Base-by-base conservation (phyloP, 1,139 yeast species). In the Magnusiomyces magnusii region DNA sequence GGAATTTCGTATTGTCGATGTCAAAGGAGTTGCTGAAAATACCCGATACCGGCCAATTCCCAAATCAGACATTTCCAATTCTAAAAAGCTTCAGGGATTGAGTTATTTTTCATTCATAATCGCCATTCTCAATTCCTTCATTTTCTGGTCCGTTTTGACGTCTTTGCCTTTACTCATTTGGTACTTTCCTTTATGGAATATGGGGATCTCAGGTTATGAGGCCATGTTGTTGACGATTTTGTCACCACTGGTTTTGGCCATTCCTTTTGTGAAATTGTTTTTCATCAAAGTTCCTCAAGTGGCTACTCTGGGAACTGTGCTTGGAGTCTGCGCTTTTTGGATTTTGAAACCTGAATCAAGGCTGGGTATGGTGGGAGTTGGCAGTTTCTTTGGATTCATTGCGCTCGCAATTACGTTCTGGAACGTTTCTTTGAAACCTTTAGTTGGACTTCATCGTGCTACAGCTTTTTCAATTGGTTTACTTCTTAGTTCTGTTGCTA, bases 151-250 rank as follows among this genome's bases (percentile, higher is more conserved):
- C 0, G 84, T 86, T 23, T 66, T 83, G 55, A 87, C 98, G 1
- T 82, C 97, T 0, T 76, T 93, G 62, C 87, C 91, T 57, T 79
- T 95, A 60, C 83, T 95, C 68, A 85, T 93, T 56, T 93, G 99
- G 99, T 90, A 88, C 75, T 93, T 93, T 78, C 99, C 99, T 21
- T 78, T 93, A 62, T 93, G 99, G 99, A 83, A 87, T 70, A 91
- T 93, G 98, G 98, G 98, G 9, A 86, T 93, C 60, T 87, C 96
- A 1, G 99, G 99, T 2, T 91, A 87, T 70, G 99, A 93, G 72
- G 87, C 87, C 0, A 80, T 84, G 1, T 77, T 90, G 55, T 70
- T 84, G 2, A 75, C 84, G 28, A 77, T 86, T 51, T 62, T 83
- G 39, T 80, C 86, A 0, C 87, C 92, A 3, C 62, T 86, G 19